Evolutionary conservation across 768 basidiomycete species (phyloP).

Genomic region (Lactifluus piperatus): DNA sequence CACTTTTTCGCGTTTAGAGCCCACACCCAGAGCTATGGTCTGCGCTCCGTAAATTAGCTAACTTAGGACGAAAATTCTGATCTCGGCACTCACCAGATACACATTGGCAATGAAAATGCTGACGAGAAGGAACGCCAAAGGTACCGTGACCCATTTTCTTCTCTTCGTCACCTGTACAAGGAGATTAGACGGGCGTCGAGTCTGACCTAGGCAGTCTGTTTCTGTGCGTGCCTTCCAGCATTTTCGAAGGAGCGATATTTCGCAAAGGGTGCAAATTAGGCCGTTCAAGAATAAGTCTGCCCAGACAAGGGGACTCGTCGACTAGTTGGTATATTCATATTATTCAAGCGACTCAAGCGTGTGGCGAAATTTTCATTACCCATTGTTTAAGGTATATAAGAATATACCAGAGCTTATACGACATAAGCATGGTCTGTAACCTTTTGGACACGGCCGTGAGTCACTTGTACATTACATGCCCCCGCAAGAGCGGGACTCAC

Average conservation of each 20-base stretch:
- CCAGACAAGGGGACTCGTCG: constrained; percentile 35
- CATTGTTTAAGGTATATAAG: constrained; percentile 20
- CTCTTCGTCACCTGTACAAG: constrained; percentile 33
- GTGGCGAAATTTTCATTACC: constrained; percentile 10
- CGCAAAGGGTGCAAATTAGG: constrained; percentile 37
- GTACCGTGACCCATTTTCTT: constrained; percentile 30
- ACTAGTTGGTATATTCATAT: constrained; percentile 9
- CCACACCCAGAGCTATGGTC: constrained; percentile 12
- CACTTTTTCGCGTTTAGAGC: constrained; percentile 2
- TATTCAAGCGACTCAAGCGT: not conserved
- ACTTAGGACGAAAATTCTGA: not conserved
- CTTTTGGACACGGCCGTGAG: constrained; percentile 16
- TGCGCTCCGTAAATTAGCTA: not conserved
- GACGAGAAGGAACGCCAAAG: constrained; percentile 29
- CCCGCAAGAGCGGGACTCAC: constrained; percentile 27
- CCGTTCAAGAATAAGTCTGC: constrained; percentile 42
- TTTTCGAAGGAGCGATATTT: constrained; percentile 39
- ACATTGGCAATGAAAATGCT: constrained; percentile 33
- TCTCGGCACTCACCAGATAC: constrained; percentile 28
- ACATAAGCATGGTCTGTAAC: constrained; percentile 22
- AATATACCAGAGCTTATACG: constrained; percentile 26
- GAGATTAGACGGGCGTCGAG: not conserved
- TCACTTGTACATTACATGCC: not conserved
- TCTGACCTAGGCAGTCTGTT: not conserved
- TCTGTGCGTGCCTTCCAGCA: constrained; percentile 41